These are phyloP conservation scores for Emergomyces africanus DNA, from an alignment of 2,329 filamentous ascomycete genomes.

Conservation along the genomic window DNA sequence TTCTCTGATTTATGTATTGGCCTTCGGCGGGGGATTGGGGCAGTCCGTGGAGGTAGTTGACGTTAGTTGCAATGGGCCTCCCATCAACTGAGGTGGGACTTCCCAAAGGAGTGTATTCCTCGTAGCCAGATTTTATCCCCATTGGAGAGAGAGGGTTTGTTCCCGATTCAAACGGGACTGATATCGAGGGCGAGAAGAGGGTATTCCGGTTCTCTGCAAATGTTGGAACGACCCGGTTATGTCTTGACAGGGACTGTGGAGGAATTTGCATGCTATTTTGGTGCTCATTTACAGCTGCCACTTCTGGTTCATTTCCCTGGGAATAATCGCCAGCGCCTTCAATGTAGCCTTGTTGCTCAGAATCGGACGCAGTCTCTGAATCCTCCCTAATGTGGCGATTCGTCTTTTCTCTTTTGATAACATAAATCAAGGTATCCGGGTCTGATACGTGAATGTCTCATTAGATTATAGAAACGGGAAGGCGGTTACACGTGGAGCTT, in stretches of 20 bases:
- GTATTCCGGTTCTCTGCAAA: slow-evolving; percentile 16
- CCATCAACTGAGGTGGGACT: not conserved
- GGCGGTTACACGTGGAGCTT: not conserved
- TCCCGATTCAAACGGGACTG: not conserved
- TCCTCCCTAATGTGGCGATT: slow-evolving; percentile 20
- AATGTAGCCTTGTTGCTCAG: not conserved
- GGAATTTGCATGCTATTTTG: not conserved
- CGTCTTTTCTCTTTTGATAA: slow-evolving; percentile 24
- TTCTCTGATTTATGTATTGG: slow-evolving; percentile 10
- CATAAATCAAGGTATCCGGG: slow-evolving; percentile 24
- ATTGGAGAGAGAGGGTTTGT: not conserved
- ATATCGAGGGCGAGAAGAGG: not conserved
- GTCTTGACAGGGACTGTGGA: slow-evolving; percentile 9
- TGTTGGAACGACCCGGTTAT: slow-evolving; percentile 13
- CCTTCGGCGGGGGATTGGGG: not conserved
- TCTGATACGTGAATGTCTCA: slow-evolving; percentile 13
- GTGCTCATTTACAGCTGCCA: not conserved
- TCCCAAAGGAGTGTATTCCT: not conserved
- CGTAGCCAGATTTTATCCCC: not conserved
- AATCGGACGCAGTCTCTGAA: slow-evolving; percentile 5
- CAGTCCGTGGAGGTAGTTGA: slow-evolving; percentile 17
- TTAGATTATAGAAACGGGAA: not conserved
- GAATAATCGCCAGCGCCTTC: too few species aligned
- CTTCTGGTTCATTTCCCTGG: not conserved
- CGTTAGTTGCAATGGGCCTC: slow-evolving; percentile 14